Evolutionary conservation across 345 rosid species (phyloP), one percentile per base, ranked within the genome.

Genomic region (Sisymbrium irio): DNA sequence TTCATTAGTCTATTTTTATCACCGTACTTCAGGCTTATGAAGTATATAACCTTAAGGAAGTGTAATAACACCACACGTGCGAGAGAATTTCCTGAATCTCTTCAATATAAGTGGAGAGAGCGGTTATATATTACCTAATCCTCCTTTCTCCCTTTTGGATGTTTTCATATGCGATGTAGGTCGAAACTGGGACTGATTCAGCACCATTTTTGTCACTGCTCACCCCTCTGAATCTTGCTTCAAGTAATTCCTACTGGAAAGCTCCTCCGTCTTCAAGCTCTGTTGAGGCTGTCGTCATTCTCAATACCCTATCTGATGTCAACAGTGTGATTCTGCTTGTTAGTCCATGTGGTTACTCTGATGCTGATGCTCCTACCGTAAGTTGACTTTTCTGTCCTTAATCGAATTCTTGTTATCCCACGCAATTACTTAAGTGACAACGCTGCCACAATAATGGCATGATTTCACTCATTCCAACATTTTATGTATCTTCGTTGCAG

Each of bases 281-380:
- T 78, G 82, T 79, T 73, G 97, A 95, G 77, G 81, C 93, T 79
- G 89, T 61, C 77, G 79, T 86, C 76, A 88, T 80, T 71, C 96
- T 95, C 39, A 78, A 88, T 68, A 77, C 73, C 70, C 84, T 86
- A 56, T 88, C 97, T 27, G 96, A 95, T 80, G 99, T 92, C 74
- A 85, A 67, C 79, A 89, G 91, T 68, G 91, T 92, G 50, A 65
- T 90, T 69, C 77, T 95, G 79, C 90, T 95, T 22, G 86, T 90
- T 74, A 90, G 97, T 86, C 88, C 97, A 20, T 92, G 96, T 74
- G 99, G 97, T 81, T 92, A 95, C 84, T 89, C 97, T 68, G 87
- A 67, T 14, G 83, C 88, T 14, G 97, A 92, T 84, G 75, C 84
- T 83, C 99, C 97, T 65, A 80, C 65, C 0, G 97, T 95, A 82